Base-by-base conservation (phyloP, 768 basidiomycete genomes). In the Lentinula lateritia region DNA sequence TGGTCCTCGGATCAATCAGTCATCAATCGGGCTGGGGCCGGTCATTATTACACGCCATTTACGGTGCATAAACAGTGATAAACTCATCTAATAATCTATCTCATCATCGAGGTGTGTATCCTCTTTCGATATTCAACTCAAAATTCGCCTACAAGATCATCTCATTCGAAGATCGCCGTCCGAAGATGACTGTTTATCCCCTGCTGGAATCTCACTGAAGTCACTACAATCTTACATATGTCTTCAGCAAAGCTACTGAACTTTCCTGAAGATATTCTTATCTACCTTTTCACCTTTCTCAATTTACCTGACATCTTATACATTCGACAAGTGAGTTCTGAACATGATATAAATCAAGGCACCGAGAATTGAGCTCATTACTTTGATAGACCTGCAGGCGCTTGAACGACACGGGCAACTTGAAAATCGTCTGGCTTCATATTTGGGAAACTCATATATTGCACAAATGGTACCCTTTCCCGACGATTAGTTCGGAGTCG, bases 391-490 rank as follows among this genome's bases (percentile, higher is more conserved):
- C 79, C 58, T 88, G 82, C 63, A 80, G 71, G 64, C 75, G 76
- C n/a, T 66, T 88, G 35, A 66, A 69, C 42, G 58, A 66, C 9
- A 62, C 86, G n/a, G 80, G 83, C 1, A 70, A 68, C 6, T 73
- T 82, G 28, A 81, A 79, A 50, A 76, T 81, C 60, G 78, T 88
- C 12, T 89, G 88, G 88, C 76, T 75, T 15, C 79, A 79, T 48
- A 81, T 79, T 16, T 83, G 79, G 65, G 66, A 64, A 16, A 69
- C 61, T 52, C 75, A 81, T 50, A 76, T 88, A 53, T 68, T 84
- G 2, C 60, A 66, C 6, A 70, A 69, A 23, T 79, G 80, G 0
- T 81, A 79, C 60, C 86, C 88, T 0, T 88, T 86, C 63, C 77
- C 82, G 66, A 18, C 61, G 23, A 41, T 28, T n/a, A 20, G 12